Evolutionary conservation across 2,329 filamentous ascomycete species (phyloP), one percentile per base, ranked within the genome.

Genomic region (Amylocarpus encephaloides): DNA sequence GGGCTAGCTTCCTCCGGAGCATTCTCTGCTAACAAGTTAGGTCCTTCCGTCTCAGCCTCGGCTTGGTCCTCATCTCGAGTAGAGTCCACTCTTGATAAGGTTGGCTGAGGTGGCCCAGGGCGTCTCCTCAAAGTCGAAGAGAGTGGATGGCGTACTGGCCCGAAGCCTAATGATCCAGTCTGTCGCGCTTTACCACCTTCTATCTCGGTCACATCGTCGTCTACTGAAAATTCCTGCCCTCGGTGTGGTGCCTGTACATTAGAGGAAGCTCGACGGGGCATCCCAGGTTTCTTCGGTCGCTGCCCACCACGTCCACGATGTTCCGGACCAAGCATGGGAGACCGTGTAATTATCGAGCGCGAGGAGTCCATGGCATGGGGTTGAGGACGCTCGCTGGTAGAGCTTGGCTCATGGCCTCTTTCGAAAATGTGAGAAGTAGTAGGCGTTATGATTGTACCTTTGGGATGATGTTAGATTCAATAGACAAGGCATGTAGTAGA

Each of bases 201-300:
- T 16, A 95, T 82, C 68, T 96, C 92, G 57, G 82, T 77, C 19
- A 83, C 74, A 63, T 89, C 90, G 66, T 97, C 92, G 65, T 97
- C 91, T 43, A 88, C 88, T 0, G 91, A 96, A 70, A 95, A 97
- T 53, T 92, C 77, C 55, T 87, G 86, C 29, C 91, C 88, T 48
- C 88, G 85, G 65, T 92, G 82, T 2, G 89, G 90, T 36, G 82
- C 82, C 62, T 81, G 76, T 18, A 66, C 69, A 50, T 79, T 87
- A 19, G 88, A 89, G 1, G 88, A 92, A 51, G 83, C 76, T 54
- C 89, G 83, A 59, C 88, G 84, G 51, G 79, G 68, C 68, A 92
- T 79, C 10, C 78, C 71, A 15, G 89, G 89, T 66, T 92, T 94
- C 55, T 64, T 62, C 55, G 67, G 43, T 46, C 60, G 54, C 63